Percentiles rank a stretch among this genome's conserved stretches.
These are phyloP conservation scores for Articulospora tetracladia DNA, from an alignment of 495 filamentous ascomycete species.

Conservation along the genomic window DNA sequence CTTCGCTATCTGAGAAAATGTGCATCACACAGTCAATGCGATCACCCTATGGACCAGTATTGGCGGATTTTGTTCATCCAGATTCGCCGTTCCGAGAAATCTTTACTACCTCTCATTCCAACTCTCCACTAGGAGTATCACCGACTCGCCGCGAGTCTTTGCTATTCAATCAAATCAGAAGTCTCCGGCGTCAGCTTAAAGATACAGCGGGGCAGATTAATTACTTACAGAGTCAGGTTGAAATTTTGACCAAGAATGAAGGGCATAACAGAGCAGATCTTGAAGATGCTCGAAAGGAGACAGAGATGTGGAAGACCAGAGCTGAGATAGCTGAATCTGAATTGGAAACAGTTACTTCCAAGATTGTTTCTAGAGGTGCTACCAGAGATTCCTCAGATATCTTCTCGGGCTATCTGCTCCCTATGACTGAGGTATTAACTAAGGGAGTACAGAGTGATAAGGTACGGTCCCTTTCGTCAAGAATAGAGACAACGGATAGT, in stretches of 20 bases:
- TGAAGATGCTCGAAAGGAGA: conserved; percentile 37
- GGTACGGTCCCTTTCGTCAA: background rate
- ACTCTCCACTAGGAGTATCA: background rate
- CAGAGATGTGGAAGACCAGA: conserved; percentile 42
- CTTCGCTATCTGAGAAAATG: conserved; percentile 16
- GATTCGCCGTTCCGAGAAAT: conserved; percentile 8
- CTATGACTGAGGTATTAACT: background rate
- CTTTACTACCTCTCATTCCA: conserved; percentile 11
- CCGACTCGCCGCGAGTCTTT: conserved; percentile 29
- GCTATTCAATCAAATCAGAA: conserved; percentile 41
- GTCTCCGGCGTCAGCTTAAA: conserved; percentile 39
- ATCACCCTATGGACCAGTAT: conserved; percentile 28
- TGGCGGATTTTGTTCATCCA: conserved; percentile 8
- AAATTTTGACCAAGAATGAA: conserved; percentile 34
- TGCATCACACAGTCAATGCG: background rate
- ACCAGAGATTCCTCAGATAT: background rate
- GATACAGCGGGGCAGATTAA: conserved; percentile 34
- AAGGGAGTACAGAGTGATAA: conserved; percentile 2
- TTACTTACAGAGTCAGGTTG: conserved; percentile 38
- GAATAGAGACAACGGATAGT: conserved; percentile 1
- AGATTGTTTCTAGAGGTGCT: conserved; percentile 1
- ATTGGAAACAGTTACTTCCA: conserved; percentile 19
- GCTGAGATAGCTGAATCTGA: conserved; percentile 48
- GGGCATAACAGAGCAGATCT: conserved; percentile 41
- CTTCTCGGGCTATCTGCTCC: background rate